These are phyloP conservation scores for Penicillium paneum DNA, from an alignment of 2,329 filamentous ascomycete genomes.

Conservation along the genomic window DNA sequence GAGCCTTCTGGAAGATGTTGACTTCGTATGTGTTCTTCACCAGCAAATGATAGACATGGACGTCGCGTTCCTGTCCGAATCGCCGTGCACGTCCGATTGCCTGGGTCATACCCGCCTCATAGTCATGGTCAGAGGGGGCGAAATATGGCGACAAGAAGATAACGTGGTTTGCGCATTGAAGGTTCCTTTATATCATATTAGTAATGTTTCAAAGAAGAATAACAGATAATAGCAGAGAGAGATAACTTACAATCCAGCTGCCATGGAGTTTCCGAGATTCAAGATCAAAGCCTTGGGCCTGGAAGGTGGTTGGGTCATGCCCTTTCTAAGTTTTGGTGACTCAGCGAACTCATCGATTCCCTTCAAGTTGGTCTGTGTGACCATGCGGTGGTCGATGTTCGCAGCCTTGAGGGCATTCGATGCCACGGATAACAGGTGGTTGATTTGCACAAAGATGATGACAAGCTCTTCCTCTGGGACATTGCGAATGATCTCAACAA, in stretches of 20 bases:
- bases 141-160: conserved; percentile 60
- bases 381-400: conserved; percentile 34
- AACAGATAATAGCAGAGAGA: not conserved
- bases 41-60: conserved; percentile 56
- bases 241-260: conserved; percentile 56
- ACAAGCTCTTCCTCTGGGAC: conserved; percentile 49
- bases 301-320: not conserved
- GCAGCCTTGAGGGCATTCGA: conserved; percentile 28
- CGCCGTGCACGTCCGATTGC: conserved; percentile 60
- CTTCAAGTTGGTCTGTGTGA: conserved; percentile 32
- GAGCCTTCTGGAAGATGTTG: conserved; percentile 42
- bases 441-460: conserved; percentile 56
- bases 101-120: conserved; percentile 59
- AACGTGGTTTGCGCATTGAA: conserved; percentile 62
- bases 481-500: conserved; percentile 45
- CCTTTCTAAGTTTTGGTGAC: not conserved
- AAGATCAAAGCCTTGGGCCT: conserved; percentile 53
- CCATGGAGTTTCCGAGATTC: conserved; percentile 55
- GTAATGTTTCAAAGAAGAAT: not conserved
- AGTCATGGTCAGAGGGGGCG: conserved; percentile 50
- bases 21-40: conserved; percentile 46
- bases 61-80: conserved; percentile 56
- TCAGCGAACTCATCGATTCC: conserved; percentile 37
- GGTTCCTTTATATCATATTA: conserved; percentile 47
- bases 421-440: conserved; percentile 43